Evolutionary conservation across 2,329 filamentous ascomycete genomes (phyloP).

Genomic region (Remersonia thermophila): DNA sequence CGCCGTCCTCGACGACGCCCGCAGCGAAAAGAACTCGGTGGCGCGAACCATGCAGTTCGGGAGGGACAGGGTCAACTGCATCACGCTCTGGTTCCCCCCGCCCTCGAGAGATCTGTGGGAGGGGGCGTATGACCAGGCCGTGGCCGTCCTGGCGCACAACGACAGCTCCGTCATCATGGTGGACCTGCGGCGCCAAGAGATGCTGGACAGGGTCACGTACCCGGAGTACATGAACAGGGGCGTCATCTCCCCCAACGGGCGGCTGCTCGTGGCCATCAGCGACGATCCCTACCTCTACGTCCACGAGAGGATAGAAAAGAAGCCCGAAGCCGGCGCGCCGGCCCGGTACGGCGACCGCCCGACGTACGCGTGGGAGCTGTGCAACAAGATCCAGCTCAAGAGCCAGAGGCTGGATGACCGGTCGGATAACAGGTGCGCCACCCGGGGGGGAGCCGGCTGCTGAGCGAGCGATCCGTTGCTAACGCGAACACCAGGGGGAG

Average conservation of each 20-base stretch:
- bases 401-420: conserved; percentile 43
- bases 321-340: conserved; percentile 18
- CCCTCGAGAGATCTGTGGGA: conserved; percentile 19
- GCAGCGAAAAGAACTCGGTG: conserved; percentile 32
- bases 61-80: conserved; percentile 51
- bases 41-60: conserved; percentile 43
- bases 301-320: conserved; percentile 44
- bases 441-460: not conserved
- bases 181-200: conserved; percentile 51
- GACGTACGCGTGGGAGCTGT: conserved; percentile 38
- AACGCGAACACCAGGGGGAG: conserved; percentile 57
- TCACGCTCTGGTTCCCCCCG: conserved; percentile 50
- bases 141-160: conserved; percentile 79
- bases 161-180: conserved; percentile 83
- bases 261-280: conserved; percentile 67
- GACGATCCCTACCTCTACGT: conserved; percentile 82
- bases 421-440: conserved; percentile 35
- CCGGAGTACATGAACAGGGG: conserved; percentile 87
- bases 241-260: conserved; percentile 82
- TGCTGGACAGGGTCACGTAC: conserved; percentile 59
- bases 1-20: conserved; percentile 25
- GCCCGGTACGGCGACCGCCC: conserved; percentile 16
- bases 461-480: no score
- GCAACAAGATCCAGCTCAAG: conserved; percentile 42
- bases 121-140: conserved; percentile 35